Conservation (phyloP, 169 alveolate species). For the Plasmodium vinckei region DNA sequence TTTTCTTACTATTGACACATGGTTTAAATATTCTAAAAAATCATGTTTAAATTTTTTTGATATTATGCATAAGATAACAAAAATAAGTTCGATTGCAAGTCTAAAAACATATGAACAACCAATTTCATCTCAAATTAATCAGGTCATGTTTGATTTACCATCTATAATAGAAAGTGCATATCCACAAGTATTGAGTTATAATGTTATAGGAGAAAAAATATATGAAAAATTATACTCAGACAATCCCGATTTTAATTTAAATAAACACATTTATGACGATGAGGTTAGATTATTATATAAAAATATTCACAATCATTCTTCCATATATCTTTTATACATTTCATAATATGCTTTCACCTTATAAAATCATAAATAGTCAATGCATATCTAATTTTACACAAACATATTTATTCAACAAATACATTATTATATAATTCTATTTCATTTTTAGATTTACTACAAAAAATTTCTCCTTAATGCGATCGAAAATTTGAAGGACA, state of each 20-base stretch:
- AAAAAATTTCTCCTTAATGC: conserved; percentile 61
- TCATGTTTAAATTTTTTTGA: conserved; percentile 72
- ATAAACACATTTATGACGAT: conserved; percentile 50
- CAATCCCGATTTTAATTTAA: conserved; percentile 12
- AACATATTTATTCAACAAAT: too few species aligned
- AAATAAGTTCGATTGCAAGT: conserved; percentile 63
- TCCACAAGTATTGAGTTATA: conserved; percentile 25
- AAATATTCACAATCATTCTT: not conserved
- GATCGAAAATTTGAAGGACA: conserved; percentile 59
- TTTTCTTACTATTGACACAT: conserved; percentile 55
- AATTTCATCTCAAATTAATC: conserved; percentile 67
- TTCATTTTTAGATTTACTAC: conserved; percentile 54
- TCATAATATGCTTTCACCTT: too few species aligned
- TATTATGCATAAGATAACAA: conserved; percentile 69
- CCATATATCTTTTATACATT: not conserved
- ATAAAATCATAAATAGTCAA: too few species aligned
- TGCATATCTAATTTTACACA: too few species aligned
- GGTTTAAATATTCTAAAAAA: conserved; percentile 68
- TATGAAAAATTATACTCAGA: conserved; percentile 20
- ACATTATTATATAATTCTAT: not conserved
- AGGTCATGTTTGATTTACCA: conserved; percentile 74
- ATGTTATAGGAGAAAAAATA: conserved; percentile 41
- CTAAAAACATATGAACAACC: conserved; percentile 72
- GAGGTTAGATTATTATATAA: conserved; percentile 28
- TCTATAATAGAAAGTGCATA: conserved; percentile 47